A percentile compares a stretch with the other conserved stretches of the same genome.
Conservation (phyloP, 1,284 basidiomycete genomes). For the Tilletia indica region DNA sequence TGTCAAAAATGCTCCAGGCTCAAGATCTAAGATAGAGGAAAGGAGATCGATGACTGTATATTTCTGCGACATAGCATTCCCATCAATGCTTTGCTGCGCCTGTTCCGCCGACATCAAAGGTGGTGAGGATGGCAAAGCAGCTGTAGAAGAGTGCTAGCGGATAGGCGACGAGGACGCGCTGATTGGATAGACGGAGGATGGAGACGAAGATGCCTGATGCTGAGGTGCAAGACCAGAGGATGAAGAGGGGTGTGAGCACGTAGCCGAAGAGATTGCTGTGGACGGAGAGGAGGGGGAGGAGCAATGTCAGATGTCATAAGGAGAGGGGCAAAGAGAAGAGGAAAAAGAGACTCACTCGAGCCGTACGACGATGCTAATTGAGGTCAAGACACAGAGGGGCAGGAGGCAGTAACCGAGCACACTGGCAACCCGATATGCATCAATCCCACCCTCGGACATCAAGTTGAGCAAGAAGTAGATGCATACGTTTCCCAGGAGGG, state of each 20-base stretch:
- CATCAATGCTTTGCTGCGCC: not conserved
- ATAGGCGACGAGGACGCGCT: conserved; percentile 53
- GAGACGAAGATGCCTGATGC: conserved; percentile 56
- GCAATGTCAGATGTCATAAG: not conserved
- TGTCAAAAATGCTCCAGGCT: too few species aligned
- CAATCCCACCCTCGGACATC: conserved; percentile 93
- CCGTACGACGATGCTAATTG: conserved; percentile 79
- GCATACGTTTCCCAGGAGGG: conserved; percentile 85
- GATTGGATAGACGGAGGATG: conserved; percentile 50
- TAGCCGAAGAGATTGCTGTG: conserved; percentile 40
- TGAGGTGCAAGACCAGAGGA: conserved; percentile 52
- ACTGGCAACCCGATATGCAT: conserved; percentile 90
- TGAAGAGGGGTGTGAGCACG: conserved; percentile 51
- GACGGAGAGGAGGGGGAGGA: conserved; percentile 4
- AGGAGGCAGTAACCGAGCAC: conserved; percentile 96
- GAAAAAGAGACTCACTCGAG: conserved; percentile 71
- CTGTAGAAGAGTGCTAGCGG: conserved; percentile 54
- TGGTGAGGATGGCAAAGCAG: conserved; percentile 53
- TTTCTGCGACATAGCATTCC: too few species aligned
- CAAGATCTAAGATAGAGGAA: too few species aligned
- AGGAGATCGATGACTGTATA: too few species aligned
- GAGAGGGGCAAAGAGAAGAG: not conserved
- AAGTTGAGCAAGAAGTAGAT: conserved; percentile 94
- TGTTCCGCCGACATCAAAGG: conserved; percentile 39
- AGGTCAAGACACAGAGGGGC: conserved; percentile 93